These are phyloP conservation scores for Lipomyces japonicus DNA, from an alignment of 805 yeast genomes.

Conservation along the genomic window DNA sequence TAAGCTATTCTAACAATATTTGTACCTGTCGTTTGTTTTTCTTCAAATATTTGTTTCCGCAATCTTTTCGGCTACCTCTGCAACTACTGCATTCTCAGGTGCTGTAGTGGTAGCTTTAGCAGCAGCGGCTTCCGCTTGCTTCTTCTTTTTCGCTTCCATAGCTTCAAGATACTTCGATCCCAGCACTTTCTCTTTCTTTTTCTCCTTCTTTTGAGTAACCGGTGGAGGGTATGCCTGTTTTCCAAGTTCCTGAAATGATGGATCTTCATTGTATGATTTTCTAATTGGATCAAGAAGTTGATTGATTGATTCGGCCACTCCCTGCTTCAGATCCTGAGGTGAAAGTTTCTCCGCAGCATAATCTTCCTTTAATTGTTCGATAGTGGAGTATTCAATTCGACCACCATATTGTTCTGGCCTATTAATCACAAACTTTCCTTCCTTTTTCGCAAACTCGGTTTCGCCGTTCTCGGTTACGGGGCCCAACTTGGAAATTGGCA, in stretches of 20 bases:
- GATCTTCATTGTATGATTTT: slow-evolving; percentile 55
- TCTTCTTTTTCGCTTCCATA: slow-evolving; percentile 17
- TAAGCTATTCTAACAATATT: not conserved
- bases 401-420: slow-evolving; percentile 99
- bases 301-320: slow-evolving; percentile 83
- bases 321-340: slow-evolving; percentile 91
- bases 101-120: slow-evolving; percentile 35
- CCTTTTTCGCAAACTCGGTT: slow-evolving; percentile 39
- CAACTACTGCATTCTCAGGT: not conserved
- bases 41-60: slow-evolving; percentile 3
- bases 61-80: slow-evolving; percentile 5
- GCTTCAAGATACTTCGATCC: slow-evolving; percentile 81
- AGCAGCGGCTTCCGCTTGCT: slow-evolving; percentile 26
- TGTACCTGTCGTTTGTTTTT: not conserved
- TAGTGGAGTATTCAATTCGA: slow-evolving; percentile 64
- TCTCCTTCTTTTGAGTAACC: slow-evolving; percentile 59
- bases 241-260: slow-evolving; percentile 72
- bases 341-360: slow-evolving; percentile 70
- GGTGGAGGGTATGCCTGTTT: slow-evolving; percentile 81
- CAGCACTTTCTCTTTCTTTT: slow-evolving; percentile 71
- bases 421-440: slow-evolving; percentile 61
- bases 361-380: slow-evolving; percentile 67
- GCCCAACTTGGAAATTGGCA: slow-evolving; percentile 62
- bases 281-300: slow-evolving; percentile 79
- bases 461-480: slow-evolving; percentile 4